Evolutionary conservation across 2,329 filamentous ascomycete genomes (phyloP), one percentile per base, ranked within the genome.

Genomic region (Escovopsis sp.): DNA sequence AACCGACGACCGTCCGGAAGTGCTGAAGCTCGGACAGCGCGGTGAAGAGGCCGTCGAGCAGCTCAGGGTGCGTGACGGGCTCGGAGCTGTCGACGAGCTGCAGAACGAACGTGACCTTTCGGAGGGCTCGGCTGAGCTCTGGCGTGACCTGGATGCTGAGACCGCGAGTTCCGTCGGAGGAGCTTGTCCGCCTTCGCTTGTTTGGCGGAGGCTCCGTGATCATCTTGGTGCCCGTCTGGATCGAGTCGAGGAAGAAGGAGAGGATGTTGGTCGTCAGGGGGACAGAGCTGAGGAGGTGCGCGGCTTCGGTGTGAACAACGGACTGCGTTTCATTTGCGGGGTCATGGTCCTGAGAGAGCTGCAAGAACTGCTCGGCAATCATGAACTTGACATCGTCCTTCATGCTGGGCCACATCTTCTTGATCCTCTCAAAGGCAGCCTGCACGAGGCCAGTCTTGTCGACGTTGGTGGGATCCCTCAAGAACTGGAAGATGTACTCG

Each of bases 21-120:
- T 86, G 81, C 52, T 94, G 87, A 20, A 98, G 71, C 53, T 94
- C 84, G 5, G 81, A 80, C n/a, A 98, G 72, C 1, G 84, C 74
- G 43, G 81, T 79, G 63, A 96, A 98, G 4, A 98, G 68, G 25
- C 76, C 77, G 45, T 79, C 77, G 6, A 94, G 70, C 33, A 98
- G 68, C 53, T 84, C 76, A 0, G 84, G 76, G 56, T 94, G 83
- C 27, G 76, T 71, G 43, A 78, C 79, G 1, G 85, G 82, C 37
- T 77, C 73, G 3, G 87, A 89, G 39, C 75, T 76, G 55, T 96
- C 88, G 13, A 96, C 75, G 24, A 96, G 65, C 57, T 96, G 88
- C 32, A 96, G 68, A 10, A 95, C 84, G 54, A 94, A 79, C 0
- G 88, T 94, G 42, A 89, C 74, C 51, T 81, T 82, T 50, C 77